Base-by-base conservation (phyloP, 345 rosid genomes). In the Moricandia arvensis region DNA sequence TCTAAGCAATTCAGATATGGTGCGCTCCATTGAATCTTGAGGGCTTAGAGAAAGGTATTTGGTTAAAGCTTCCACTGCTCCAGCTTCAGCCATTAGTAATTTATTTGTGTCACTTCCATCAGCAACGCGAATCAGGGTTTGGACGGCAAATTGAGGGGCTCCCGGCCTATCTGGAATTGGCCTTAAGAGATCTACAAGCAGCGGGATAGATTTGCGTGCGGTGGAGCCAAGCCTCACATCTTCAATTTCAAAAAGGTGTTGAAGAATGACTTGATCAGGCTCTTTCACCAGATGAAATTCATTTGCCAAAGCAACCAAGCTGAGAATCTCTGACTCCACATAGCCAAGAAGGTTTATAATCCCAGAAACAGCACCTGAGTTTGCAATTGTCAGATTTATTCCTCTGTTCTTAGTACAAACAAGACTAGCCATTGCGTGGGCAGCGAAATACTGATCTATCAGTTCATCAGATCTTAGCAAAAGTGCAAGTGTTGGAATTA, bases 381-480 rank as follows among this genome's bases (percentile, higher is more conserved):
- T 91, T 74, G 97, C 91, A 75, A 88, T 80, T 24, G 90, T 74
- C 77, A 89, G 89, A 77, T 75, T 76, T 77, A 85, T 86, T 80
- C 89, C 97, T 79, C 85, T 84, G 74, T 76, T 86, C 63, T 86
- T 87, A 79, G 80, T 83, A 80, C 85, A 81, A 69, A 86, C 87
- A 73, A 93, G 90, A 83, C 93, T 89, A 66, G 91, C 87, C 85
- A 93, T 76, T 76, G 97, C 98, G 62, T 93, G 98, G 57, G 98
- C 91, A 71, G 96, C 85, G 68, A 93, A 93, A 80, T 73, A 91
- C 80, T 84, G 89, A 51, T 91, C 89, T 71, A 84, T 84, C 77
- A 87, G 68, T 80, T 89, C 89, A 66, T 91, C 98, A 47, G 96
- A 91, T 79, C 83, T 82, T 72, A 91, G 88, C 84, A 91, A 80